Evolutionary conservation across 2,329 filamentous ascomycete species (phyloP).

Genomic region (Lasiodiplodia sp.): DNA sequence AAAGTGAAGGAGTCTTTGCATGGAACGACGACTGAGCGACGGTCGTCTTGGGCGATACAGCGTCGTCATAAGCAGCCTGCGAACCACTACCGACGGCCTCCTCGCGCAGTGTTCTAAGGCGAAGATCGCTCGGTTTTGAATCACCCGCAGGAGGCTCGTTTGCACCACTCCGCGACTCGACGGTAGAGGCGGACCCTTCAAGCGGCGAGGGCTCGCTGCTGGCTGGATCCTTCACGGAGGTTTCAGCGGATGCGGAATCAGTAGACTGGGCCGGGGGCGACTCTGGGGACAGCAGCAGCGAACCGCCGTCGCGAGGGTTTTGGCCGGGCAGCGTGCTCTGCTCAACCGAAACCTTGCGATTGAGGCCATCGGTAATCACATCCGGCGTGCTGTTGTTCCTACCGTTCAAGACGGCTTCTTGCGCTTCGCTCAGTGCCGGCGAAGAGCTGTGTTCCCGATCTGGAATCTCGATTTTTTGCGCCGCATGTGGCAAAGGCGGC

Average conservation of each 20-base stretch:
- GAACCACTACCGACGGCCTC: slow-evolving; percentile 5
- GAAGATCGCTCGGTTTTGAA: slow-evolving; percentile 14
- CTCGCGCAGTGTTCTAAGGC: slow-evolving; percentile 25
- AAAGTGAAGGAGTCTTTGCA: slow-evolving; percentile 44
- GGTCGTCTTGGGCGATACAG: slow-evolving; percentile 26
- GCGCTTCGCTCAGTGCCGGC: slow-evolving; percentile 37
- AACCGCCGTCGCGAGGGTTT: slow-evolving; percentile 17
- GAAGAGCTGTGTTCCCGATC: slow-evolving; percentile 49
- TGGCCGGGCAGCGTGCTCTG: slow-evolving; percentile 10
- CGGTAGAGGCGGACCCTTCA: slow-evolving; percentile 4
- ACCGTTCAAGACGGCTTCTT: slow-evolving; percentile 24
- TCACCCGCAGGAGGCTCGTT: slow-evolving; percentile 7
- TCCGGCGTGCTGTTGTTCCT: slow-evolving; percentile 28
- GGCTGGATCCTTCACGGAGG: slow-evolving; percentile 12
- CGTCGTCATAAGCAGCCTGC: slow-evolving; percentile 22
- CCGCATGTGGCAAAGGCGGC: slow-evolving; percentile 44
- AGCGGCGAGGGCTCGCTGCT: slow-evolving; percentile 24
- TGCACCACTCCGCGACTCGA: slow-evolving; percentile 3
- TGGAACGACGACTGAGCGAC: slow-evolving; percentile 29
- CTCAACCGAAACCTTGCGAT: slow-evolving; percentile 23
- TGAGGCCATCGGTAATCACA: neutral
- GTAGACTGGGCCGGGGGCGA: slow-evolving; percentile 13
- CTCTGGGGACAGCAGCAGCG: slow-evolving; percentile 14
- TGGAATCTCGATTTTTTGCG: slow-evolving; percentile 42
- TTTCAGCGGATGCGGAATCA: slow-evolving; percentile 16